Percentiles rank a stretch among this genome's conserved stretches.
phyloP scores from a whole-genome alignment of 371 early-diverging fungal genomes.

The Mortierella sp. region DNA sequence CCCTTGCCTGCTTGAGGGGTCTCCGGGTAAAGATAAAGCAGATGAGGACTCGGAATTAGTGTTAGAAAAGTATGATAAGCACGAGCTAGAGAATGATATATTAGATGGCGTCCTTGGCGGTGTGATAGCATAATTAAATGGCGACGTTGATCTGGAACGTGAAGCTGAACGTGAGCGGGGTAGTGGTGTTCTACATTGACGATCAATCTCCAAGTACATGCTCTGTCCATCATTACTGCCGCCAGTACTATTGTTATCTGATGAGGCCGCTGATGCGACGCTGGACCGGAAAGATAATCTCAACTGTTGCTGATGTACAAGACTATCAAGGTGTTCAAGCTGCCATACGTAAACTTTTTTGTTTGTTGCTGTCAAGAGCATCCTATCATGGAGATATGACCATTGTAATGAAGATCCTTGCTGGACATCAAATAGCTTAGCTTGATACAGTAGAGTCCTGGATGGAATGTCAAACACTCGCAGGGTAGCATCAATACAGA shows the following conservation, averaged over 20 bases:
- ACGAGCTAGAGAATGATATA: neutral
- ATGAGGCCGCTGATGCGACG: neutral
- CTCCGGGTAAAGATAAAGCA: neutral
- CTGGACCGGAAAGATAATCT: neutral
- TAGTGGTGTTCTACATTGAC: constrained; percentile 1
- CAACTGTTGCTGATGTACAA: constrained; percentile 17
- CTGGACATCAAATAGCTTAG: constrained; percentile 38
- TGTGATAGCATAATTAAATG: constrained; percentile 1
- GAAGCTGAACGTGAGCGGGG: constrained; percentile 2
- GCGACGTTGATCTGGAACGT: constrained; percentile 2
- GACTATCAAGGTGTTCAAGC: constrained; percentile 35
- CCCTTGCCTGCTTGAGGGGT: neutral
- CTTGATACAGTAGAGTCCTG: constrained; percentile 40
- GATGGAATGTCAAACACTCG: constrained; percentile 45
- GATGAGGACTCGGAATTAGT: neutral
- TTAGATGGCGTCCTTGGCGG: neutral
- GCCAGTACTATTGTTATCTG: neutral
- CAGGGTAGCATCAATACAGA: constrained; percentile 49
- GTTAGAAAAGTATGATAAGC: constrained; percentile 19
- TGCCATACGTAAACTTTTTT: constrained; percentile 51
- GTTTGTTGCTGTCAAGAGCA: constrained; percentile 43
- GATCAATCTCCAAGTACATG: constrained; percentile 5
- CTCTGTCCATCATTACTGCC: neutral
- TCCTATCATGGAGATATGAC: constrained; percentile 29
- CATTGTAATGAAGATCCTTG: constrained; percentile 40